Base-by-base conservation (phyloP, 2,329 filamentous ascomycete genomes). In the Gyromitra esculenta region DNA sequence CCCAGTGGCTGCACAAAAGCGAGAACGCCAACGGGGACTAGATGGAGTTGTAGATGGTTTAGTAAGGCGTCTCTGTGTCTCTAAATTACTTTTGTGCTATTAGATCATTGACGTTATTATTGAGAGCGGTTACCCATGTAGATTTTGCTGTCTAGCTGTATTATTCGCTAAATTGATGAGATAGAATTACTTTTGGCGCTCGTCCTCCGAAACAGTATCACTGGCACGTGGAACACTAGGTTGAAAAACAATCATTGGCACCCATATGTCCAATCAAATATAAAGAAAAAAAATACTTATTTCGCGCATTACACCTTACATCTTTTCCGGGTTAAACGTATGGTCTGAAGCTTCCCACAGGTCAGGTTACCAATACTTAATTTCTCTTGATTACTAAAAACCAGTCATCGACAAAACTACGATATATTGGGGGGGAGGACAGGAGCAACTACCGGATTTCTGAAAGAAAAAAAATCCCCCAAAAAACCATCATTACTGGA, bases 241-340 rank as follows among this genome's bases (percentile, higher is more conserved):
- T 18, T 5, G 31, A 57, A 57, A n/a, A 37, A 57, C n/a, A n/a
- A 57, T 57, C 54, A 57, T 57, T 57, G 54, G 31, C 54, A 57
- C 11, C 13, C 31, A 1, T 9, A 52, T 56, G 15, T 8, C 18
- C 48, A 52, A 52, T 52, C 48, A 52, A 8, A 18, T 31, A 31
- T 31, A 4, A 18, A 18, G 15, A 21, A 13, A 50, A n/a, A 18
- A 52, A 15, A 9, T 52, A 15, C n/a, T 18, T 5, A 18, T 52
- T 52, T 52, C 48, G 15, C n/a, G 13, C 5, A 52, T 52, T 52
- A 8, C n/a, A 18, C 18, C 48, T 21, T 8, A n/a, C 48, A 52
- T 52, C 31, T 11, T 13, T 37, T 57, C 11, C 37, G 13, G 21
- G 25, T 5, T 45, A 15, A 15, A 45, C 43, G 43, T 45, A 45